Evolutionary conservation across 2,329 filamentous ascomycete species (phyloP), one percentile per base, ranked within the genome.

Genomic region (Neonectria hederae): DNA sequence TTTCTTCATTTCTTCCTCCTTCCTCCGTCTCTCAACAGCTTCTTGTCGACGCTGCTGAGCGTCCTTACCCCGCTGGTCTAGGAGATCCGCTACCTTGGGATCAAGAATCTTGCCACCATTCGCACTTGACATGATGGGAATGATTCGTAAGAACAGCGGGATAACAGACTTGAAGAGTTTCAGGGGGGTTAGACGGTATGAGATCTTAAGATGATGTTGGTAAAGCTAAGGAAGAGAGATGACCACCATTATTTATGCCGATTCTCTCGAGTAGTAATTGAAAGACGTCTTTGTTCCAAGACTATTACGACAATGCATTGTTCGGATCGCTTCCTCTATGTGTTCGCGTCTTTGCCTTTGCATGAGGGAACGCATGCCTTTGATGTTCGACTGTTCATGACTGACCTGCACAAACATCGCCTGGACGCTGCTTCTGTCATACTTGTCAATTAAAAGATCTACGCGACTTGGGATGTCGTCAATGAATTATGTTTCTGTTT

Each of bases 51-150:
- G 48, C 11, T 24, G 49, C 26, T 54, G 57, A 24, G 49, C 11
- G 2, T 54, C 57, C 42, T 54, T 54, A 0, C 57, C 57, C 10
- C 17, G 38, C 19, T 48, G 8, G n/a, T 38, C 40, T 11, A 60
- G 9, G 5, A 26, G 19, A 19, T 60, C 57, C 13, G 42, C 28
- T 9, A 26, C 30, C 19, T 14, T 54, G 1, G 49, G 38, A 35
- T 52, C 40, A n/a, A 60, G 24, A 46, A 60, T 60, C 40, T 60
- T 60, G 13, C 57, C 57, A 11, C 57, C 57, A 22, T 43, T 60
- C 7, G 19, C 7, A 13, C 22, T 40, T 11, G 57, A 40, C 49
- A 60, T 60, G 49, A 40, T 60, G 49, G 3, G 4, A 28, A 0
- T 30, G 22, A 21, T 43, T 43, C 26, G 13, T 17, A 9, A 40